Base-by-base conservation (phyloP, 352 stramenopile species). In the Globisporangium solare region DNA sequence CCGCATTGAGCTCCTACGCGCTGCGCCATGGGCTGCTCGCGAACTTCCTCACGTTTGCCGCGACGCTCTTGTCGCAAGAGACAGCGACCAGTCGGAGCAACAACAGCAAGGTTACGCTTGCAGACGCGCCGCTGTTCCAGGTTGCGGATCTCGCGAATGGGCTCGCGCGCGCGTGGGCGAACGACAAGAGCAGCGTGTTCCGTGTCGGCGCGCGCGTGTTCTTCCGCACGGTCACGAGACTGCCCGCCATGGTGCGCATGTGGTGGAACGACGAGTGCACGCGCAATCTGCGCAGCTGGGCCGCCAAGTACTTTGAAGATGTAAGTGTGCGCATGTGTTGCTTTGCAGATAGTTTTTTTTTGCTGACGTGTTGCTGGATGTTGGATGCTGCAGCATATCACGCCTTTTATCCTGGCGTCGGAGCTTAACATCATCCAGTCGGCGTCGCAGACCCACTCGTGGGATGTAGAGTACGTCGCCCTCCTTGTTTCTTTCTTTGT, bases 231-330 rank as follows among this genome's bases (percentile, higher is more conserved):
- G 83, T 90, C 7, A 56, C 91, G 60, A 79, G 79, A 4, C 63
- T 97, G 13, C 87, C 88, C 21, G 83, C 87, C 8, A 91, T 97
- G 70, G 86, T 94, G 49, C 85, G 88, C 24, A 79, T 85, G 13
- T 97, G 88, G 87, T 97, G 87, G 87, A 94, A 94, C 37, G 87
- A 97, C 51, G 81, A 93, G 21, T 97, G 88, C 64, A 83, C 73
- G 7, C 77, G 87, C 20, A 87, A 77, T 22, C 68, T 87, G 13
- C 78, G 83, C 46, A 89, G 74, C 58, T 96, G 88, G 87, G 83
- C 86, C 22, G 70, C 73, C 51, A 94, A 94, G 54, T 96, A 96
- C 68, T 95, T 92, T 61, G 77, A 92, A 70, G 81, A 96, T 64
- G 74, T 87, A 62, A 20, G 49, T 45, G 54, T n/a, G 13, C 24